Evolutionary conservation across 352 stramenopile species (phyloP).

Genomic region (Phytophthora citricola): DNA sequence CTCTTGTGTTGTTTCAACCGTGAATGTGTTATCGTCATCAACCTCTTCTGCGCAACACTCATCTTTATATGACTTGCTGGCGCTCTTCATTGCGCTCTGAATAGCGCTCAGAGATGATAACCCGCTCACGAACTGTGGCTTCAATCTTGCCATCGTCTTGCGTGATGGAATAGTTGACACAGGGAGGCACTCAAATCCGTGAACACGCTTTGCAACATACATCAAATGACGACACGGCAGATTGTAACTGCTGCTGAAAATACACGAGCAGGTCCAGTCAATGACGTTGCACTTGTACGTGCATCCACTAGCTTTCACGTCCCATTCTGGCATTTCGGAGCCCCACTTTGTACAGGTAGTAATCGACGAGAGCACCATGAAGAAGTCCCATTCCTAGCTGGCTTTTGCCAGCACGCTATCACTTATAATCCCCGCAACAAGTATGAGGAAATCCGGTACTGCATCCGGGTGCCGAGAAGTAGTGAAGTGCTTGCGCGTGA

Average conservation of each 20-base stretch:
- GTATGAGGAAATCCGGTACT: not conserved
- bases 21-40: not conserved
- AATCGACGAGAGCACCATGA: not conserved
- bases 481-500: constrained; percentile 1
- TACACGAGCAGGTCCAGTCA: not conserved
- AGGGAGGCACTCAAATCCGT: not conserved
- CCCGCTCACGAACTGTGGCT: not conserved
- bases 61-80: not conserved
- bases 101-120: not conserved
- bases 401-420: not conserved
- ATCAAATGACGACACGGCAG: constrained; percentile 2
- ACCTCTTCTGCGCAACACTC: not conserved
- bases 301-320: not conserved
- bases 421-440: not conserved
- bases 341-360: not conserved
- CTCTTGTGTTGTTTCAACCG: not conserved
- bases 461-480: not conserved
- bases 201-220: constrained; percentile 2
- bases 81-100: not conserved
- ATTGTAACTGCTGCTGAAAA: constrained; percentile 4
- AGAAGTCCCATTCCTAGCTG: not conserved
- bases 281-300: constrained; percentile 1
- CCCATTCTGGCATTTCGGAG: not conserved
- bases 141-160: not conserved
- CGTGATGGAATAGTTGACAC: not conserved